Conservation (phyloP, 2,329 filamentous ascomycete genomes). For the Calonectria henricotiae region DNA sequence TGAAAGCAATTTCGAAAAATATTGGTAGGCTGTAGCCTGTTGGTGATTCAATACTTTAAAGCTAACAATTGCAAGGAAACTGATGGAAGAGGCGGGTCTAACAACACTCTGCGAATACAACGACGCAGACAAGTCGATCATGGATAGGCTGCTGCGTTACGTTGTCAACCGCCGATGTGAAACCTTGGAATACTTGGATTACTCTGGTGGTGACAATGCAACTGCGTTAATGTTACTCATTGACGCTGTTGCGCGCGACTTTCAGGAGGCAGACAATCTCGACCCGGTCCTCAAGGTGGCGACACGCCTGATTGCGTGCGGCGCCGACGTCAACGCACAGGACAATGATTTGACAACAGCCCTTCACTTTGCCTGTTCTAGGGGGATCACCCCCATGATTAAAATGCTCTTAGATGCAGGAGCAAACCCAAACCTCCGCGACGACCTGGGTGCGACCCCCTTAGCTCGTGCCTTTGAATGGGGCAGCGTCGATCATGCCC, state of each 20-base stretch:
- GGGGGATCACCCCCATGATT: slow-evolving; percentile 10
- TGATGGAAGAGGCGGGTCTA: slow-evolving; percentile 39
- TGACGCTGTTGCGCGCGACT: background rate
- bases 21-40: slow-evolving; percentile 40
- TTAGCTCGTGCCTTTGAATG: slow-evolving; percentile 30
- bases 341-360: slow-evolving; percentile 37
- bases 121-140: slow-evolving; percentile 4
- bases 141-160: slow-evolving; percentile 34
- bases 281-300: slow-evolving; percentile 30
- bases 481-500: slow-evolving; percentile 16
- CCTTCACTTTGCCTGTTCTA: slow-evolving; percentile 37
- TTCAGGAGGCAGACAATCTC: background rate
- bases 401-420: slow-evolving; percentile 41
- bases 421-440: slow-evolving; percentile 42
- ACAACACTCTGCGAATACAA: background rate
- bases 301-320: slow-evolving; percentile 36
- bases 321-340: slow-evolving; percentile 44
- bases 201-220: background rate
- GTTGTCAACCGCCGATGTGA: slow-evolving; percentile 39
- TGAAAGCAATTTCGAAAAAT: slow-evolving; percentile 36
- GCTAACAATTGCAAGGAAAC: slow-evolving; percentile 42
- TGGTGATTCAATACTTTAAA: background rate
- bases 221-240: slow-evolving; percentile 43
- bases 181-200: background rate
- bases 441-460: slow-evolving; percentile 31